Base-by-base conservation (phyloP, 139 green algal species). In the Picochlorum sp. region DNA sequence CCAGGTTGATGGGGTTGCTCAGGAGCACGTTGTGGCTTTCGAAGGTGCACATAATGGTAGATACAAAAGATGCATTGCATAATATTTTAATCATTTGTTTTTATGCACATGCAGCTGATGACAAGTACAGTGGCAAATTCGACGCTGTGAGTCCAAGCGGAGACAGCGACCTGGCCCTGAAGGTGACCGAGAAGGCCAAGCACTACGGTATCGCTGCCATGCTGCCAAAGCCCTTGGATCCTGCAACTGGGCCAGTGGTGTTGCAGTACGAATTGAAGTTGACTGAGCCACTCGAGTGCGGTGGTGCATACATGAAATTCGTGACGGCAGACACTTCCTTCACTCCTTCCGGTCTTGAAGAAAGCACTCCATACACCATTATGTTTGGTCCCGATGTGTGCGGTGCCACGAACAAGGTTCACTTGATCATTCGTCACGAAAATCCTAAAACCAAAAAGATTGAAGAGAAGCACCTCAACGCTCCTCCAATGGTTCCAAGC, bases 381-480 rank as follows among this genome's bases (percentile, higher is more conserved):
- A 99, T 99, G 93, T 99, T 99, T 70, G 93, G 93, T 25, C 90
- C 93, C 5, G 92, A 99, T 73, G 97, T 96, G 74, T 99, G 92
- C 72, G 92, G 92, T 41, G 73, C 52, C 37, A 85, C 78, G 14
- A 78, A 85, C 77, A 85, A 83, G 73, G 75, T 96, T 2, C 90
- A 97, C 72, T 64, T 97, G 13, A 97, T 97, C 40, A 60, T 97
- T 20, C 63, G 75, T 29, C 78, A 92, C 65, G 89, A 83, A 50
- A 81, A 63, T 52, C 79, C 82, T 18, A 91, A 85, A 57, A 95
- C 89, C 55, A 82, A 91, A 54, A 66, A 87, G 37, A 86, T 95
- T 28, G 64, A 81, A 71, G 90, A 97, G 74, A 90, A 95, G 69
- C 90, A 97, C 78, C 67, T 96, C 25, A 73, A 79, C 40, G 57